Evolutionary conservation across 2,329 filamentous ascomycete genomes (phyloP).

Genomic region (Gnomoniopsis sp.): DNA sequence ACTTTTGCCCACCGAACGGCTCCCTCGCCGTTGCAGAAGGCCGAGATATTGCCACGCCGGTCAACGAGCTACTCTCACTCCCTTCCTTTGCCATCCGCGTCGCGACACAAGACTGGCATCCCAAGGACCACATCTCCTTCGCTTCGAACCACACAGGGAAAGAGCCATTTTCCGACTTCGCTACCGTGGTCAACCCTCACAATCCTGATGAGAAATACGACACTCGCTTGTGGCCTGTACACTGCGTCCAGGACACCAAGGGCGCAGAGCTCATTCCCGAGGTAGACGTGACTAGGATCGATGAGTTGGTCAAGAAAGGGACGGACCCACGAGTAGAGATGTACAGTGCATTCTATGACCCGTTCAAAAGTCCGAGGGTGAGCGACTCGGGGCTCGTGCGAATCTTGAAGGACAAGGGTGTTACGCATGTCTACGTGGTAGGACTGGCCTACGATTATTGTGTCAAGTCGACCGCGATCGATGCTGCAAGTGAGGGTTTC

Average conservation of each 20-base stretch:
- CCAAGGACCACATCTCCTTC: slow-evolving; percentile 80
- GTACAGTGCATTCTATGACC: slow-evolving; percentile 88
- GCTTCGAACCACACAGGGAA: slow-evolving; percentile 71
- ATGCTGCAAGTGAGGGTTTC: slow-evolving; percentile 75
- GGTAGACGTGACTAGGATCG: slow-evolving; percentile 58
- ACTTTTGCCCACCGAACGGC: slow-evolving; percentile 87
- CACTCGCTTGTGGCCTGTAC: slow-evolving; percentile 80
- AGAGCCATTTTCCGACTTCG: slow-evolving; percentile 62
- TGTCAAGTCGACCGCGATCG: slow-evolving; percentile 75
- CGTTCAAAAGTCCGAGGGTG: slow-evolving; percentile 61
- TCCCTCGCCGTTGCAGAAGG: slow-evolving; percentile 77
- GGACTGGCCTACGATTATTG: slow-evolving; percentile 90
- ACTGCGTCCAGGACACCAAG: slow-evolving; percentile 74
- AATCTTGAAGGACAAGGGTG: slow-evolving; percentile 49
- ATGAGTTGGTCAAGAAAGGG: slow-evolving; percentile 75
- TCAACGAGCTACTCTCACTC: slow-evolving; percentile 72
- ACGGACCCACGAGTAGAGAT: slow-evolving; percentile 74
- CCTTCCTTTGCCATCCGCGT: slow-evolving; percentile 71
- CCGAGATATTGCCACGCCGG: slow-evolving; percentile 62
- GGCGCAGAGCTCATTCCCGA: slow-evolving; percentile 74
- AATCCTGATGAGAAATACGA: slow-evolving; percentile 61
- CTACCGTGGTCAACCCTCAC: slow-evolving; percentile 63
- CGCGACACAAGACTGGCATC: slow-evolving; percentile 93
- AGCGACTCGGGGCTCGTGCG: slow-evolving; percentile 61
- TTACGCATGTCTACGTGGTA: slow-evolving; percentile 81